Evolutionary conservation across 225 moss, liverwort and hornwort species (phyloP).

Genomic region (Pseudoscleropodium purum): DNA sequence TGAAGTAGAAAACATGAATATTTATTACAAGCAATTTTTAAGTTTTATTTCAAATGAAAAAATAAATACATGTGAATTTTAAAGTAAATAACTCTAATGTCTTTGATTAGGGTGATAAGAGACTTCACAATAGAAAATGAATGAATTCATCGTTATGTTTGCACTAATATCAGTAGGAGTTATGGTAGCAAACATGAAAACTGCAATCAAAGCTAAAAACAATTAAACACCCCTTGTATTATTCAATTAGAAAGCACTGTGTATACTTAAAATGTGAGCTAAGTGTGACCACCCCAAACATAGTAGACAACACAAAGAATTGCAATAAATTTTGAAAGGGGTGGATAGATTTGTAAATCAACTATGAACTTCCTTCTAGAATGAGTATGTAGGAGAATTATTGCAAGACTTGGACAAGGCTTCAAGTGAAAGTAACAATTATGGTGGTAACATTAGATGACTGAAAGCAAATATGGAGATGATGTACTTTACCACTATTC

Average conservation of each 20-base stretch:
- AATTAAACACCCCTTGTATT: accelerated
- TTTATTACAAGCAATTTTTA: not conserved
- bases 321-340: not conserved
- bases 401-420: accelerated
- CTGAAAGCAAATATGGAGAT: accelerated
- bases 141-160: not conserved
- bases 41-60: not conserved
- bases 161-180: not conserved
- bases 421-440: not conserved
- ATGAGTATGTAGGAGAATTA: too few species aligned
- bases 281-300: accelerated
- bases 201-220: not conserved
- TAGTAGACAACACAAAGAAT: accelerated
- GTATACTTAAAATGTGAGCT: not conserved
- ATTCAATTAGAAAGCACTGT: not conserved
- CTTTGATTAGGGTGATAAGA: not conserved
- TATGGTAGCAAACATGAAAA: not conserved
- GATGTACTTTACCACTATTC: accelerated
- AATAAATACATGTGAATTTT: not conserved
- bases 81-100: not conserved
- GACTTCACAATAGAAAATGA: not conserved
- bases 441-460: accelerated
- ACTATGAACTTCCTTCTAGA: accelerated
- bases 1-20: not conserved
- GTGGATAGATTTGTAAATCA: too few species aligned